Conservation (phyloP, 2,329 filamentous ascomycete species). For the Cyclaneusma minus region DNA sequence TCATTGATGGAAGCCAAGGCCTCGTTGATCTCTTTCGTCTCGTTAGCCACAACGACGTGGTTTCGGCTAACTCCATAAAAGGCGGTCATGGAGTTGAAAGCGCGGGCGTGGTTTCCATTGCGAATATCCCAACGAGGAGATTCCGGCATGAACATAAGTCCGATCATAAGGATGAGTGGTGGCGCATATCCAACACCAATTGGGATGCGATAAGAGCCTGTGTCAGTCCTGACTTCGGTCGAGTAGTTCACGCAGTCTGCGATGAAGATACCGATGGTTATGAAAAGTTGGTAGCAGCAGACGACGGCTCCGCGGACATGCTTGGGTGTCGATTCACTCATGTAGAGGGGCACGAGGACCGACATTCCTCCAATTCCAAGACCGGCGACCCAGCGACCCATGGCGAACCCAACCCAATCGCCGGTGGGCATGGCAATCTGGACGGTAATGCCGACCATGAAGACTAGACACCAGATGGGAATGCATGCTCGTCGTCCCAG, state of each 20-base stretch:
- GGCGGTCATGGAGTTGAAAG: slow-evolving; percentile 32
- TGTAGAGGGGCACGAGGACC: slow-evolving; percentile 51
- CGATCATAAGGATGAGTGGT: slow-evolving; percentile 33
- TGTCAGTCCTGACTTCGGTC: slow-evolving; percentile 18
- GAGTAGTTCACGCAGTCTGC: slow-evolving; percentile 39
- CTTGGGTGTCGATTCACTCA: slow-evolving; percentile 45
- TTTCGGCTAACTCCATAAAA: slow-evolving; percentile 32
- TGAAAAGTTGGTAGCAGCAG: slow-evolving; percentile 58
- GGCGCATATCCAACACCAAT: slow-evolving; percentile 39
- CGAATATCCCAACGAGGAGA: slow-evolving; percentile 40
- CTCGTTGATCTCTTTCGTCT: slow-evolving; percentile 34
- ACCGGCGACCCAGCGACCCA: slow-evolving; percentile 51
- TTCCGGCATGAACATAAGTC: slow-evolving; percentile 38
- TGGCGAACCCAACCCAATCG: slow-evolving; percentile 47
- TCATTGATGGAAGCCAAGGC: slow-evolving; percentile 25
- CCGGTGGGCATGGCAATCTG: slow-evolving; percentile 40
- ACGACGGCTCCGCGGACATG: slow-evolving; percentile 49
- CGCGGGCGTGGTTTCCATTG: slow-evolving; percentile 28
- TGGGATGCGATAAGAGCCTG: slow-evolving; percentile 45
- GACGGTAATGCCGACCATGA: slow-evolving; percentile 48
- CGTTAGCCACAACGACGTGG: slow-evolving; percentile 28
- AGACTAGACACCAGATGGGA: slow-evolving; percentile 31
- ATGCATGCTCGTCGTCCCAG: slow-evolving; percentile 46
- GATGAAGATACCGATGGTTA: slow-evolving; percentile 52
- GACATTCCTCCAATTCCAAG: slow-evolving; percentile 53